phyloP scores from a whole-genome alignment of 805 yeast species.

The Candida oleophila region DNA sequence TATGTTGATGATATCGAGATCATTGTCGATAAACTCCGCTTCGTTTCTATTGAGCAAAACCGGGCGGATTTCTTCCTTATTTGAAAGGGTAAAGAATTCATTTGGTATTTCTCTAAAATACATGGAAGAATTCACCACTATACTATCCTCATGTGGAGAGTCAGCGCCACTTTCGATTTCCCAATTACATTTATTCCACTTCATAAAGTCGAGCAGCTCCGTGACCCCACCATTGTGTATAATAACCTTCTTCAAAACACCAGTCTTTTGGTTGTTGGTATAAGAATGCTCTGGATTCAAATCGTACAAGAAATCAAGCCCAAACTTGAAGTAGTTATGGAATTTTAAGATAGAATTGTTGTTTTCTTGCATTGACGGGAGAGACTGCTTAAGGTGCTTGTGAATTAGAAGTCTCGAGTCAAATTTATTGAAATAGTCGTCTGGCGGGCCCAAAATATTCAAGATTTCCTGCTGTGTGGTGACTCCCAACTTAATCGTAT shows the following conservation, averaged over 20 bases:
- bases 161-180: conserved; percentile 18
- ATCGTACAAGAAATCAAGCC: conserved; percentile 54
- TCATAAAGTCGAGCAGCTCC: conserved; percentile 53
- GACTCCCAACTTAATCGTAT: conserved; percentile 31
- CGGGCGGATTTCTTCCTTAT: conserved; percentile 20
- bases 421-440: conserved; percentile 46
- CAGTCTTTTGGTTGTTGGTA: conserved; percentile 15
- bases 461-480: conserved; percentile 52
- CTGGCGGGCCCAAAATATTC: conserved; percentile 54
- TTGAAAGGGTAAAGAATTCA: conserved; percentile 16
- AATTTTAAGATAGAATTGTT: conserved; percentile 30
- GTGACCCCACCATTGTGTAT: conserved; percentile 51
- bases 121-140: conserved; percentile 23
- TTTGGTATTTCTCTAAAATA: conserved; percentile 30
- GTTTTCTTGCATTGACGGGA: conserved; percentile 7
- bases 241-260: conserved; percentile 45
- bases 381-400: conserved; percentile 21
- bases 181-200: conserved; percentile 54
- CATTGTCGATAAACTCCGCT: conserved; percentile 38
- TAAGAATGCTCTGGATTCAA: conserved; percentile 22
- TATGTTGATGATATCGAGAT: conserved; percentile 30
- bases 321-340: conserved; percentile 56
- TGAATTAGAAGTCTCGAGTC: conserved; percentile 45
- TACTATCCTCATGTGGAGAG: conserved; percentile 6
- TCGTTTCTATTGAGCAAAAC: conserved; percentile 39